Percentiles rank a stretch among this genome's conserved stretches.
phyloP scores from a whole-genome alignment of 768 basidiomycete genomes.

The Trametes maxima region DNA sequence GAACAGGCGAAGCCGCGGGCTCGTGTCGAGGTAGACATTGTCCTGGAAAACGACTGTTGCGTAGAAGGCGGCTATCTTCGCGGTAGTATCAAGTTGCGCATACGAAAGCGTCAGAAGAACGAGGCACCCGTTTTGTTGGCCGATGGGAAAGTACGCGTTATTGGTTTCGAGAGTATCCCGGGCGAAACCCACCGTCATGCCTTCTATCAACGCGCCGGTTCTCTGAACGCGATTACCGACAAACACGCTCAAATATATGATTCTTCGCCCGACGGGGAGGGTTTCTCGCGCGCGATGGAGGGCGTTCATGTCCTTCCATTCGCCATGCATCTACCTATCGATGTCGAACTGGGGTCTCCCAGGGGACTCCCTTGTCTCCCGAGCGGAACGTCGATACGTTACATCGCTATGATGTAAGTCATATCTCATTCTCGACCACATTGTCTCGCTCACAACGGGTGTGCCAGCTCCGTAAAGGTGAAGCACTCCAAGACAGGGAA shows the following conservation, averaged over 20 bases:
- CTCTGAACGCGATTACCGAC: conserved; percentile 52
- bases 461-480: conserved; percentile 68
- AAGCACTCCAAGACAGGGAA: conserved; percentile 61
- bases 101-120: conserved; percentile 58
- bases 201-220: conserved; percentile 77
- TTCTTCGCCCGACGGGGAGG: conserved; percentile 56
- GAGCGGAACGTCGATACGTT: conserved; percentile 67
- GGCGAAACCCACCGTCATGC: conserved; percentile 64
- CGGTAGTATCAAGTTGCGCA: conserved; percentile 67
- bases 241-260: conserved; percentile 46
- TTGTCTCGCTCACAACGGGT: neutral
- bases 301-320: conserved; percentile 77
- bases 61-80: conserved; percentile 79
- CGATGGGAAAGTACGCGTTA: conserved; percentile 75
- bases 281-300: conserved; percentile 61
- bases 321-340: conserved; percentile 63
- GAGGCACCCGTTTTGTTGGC: conserved; percentile 64
- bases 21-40: conserved; percentile 80
- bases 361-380: conserved; percentile 59
- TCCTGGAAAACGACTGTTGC: conserved; percentile 71
- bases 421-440: neutral
- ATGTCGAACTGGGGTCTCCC: conserved; percentile 51
- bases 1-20: conserved; percentile 76
- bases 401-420: conserved; percentile 80
- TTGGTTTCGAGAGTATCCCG: conserved; percentile 80